Evolutionary conservation across 2,329 filamentous ascomycete species (phyloP), one percentile per base, ranked within the genome.

Genomic region (Fusarium longipes): DNA sequence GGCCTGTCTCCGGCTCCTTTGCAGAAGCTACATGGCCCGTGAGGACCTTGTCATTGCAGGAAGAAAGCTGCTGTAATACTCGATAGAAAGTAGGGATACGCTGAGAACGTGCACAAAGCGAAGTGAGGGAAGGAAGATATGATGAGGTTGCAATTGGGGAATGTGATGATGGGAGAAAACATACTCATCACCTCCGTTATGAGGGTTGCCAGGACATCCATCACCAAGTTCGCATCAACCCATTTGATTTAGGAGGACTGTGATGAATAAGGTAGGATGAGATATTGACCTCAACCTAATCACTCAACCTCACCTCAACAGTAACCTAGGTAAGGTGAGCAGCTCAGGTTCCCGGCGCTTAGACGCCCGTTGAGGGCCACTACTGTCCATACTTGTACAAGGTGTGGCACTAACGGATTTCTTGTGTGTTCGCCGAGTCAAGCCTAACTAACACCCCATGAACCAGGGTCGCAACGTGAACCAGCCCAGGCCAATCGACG

Each of bases 311-410:
- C 40, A 56, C 29, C 53, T 60, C 38, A 50, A 44, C 60, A 39
- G 27, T 39, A 57, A 38, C 36, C 43, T 32, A 39, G 24, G 32
- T 24, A 44, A 61, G 33, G 36, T 60, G 57, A 54, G 58, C 54
- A 72, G 66, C 66, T 71, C 69, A 52, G 69, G 67, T 65, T 71
- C 67, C 68, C 69, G 69, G 73, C 73, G 73, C 73, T 71, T 75
- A 75, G 61, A 55, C 57, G 65, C 59, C 66, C 64, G 64, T 53
- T 52, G 11, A 68, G 32, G 54, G 64, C 61, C 69, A 63, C 74
- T 76, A 76, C 73, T 75, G 75, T 76, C n/a, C n/a, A n/a, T n/a
- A 74, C 73, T 75, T 73, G 71, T 69, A 62, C 57, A 50, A 63
- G 67, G 69, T 63, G 58, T 63, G 62, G 24, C 55, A 49, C 48